Evolutionary conservation across 805 yeast genomes (phyloP).

Genomic region (Kluyveromyces dobzhanskii): DNA sequence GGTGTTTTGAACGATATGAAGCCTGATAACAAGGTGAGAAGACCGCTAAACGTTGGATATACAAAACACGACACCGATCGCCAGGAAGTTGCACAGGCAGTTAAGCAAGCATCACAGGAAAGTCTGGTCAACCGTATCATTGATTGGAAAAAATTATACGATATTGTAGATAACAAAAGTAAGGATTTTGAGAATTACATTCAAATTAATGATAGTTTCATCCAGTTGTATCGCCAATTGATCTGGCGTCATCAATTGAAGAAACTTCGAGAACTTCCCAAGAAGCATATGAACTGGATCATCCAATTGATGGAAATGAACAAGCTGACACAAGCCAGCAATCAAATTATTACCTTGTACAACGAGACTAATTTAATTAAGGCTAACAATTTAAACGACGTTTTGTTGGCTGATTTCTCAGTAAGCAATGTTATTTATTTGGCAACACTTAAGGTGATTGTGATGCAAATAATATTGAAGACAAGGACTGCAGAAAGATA

Average conservation of each 20-base stretch:
- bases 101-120: background rate
- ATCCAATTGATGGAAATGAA: slow-evolving; percentile 15
- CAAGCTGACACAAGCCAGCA: slow-evolving; percentile 8
- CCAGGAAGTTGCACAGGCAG: background rate
- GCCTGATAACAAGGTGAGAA: background rate
- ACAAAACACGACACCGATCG: too few relatives aligned
- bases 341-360: slow-evolving; percentile 16
- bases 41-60: background rate
- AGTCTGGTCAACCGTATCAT: background rate
- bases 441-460: slow-evolving; percentile 21
- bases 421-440: slow-evolving; percentile 17
- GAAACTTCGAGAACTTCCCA: slow-evolving; percentile 11
- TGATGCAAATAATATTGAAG: slow-evolving; percentile 22
- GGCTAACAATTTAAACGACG: slow-evolving; percentile 11
- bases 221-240: slow-evolving; percentile 5
- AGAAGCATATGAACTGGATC: slow-evolving; percentile 19
- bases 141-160: background rate
- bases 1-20: slow-evolving; percentile 3
- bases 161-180: background rate
- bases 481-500: slow-evolving; percentile 8
- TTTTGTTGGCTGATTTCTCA: slow-evolving; percentile 20
- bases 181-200: slow-evolving; percentile 3
- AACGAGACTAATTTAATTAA: slow-evolving; percentile 16
- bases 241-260: slow-evolving; percentile 8
- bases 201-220: slow-evolving; percentile 1